Evolutionary conservation across 176 grass and related monocot species (phyloP).

Genomic region (Raddia distichophylla): DNA sequence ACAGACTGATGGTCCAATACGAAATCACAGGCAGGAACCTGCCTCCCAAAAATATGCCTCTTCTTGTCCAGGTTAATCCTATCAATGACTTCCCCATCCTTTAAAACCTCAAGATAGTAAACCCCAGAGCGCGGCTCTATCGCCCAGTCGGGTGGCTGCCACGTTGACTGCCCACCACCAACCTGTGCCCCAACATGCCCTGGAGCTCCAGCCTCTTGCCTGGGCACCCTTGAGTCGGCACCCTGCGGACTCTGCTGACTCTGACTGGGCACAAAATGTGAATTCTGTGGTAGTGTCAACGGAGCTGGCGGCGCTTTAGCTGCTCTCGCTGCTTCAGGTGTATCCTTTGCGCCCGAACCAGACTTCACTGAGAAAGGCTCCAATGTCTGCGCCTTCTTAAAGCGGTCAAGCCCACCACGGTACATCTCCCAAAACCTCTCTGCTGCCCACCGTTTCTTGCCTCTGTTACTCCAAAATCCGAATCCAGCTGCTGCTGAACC

Average conservation of each 20-base stretch:
- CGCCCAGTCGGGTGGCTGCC: constrained; percentile 96
- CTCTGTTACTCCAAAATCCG: background rate
- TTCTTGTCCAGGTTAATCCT: constrained; percentile 79
- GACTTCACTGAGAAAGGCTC: constrained; percentile 73
- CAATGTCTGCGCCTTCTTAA: constrained; percentile 85
- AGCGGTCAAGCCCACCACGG: constrained; percentile 83
- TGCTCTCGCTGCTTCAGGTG: constrained; percentile 23
- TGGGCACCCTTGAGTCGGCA: constrained; percentile 15
- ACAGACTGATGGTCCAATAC: constrained; percentile 97
- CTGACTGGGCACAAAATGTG: constrained; percentile 7
- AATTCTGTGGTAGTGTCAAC: constrained; percentile 36
- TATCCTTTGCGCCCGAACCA: constrained; percentile 43
- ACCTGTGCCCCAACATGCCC: constrained; percentile 56
- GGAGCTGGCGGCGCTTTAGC: constrained; percentile 22
- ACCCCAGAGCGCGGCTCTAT: constrained; percentile 72
- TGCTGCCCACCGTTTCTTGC: background rate
- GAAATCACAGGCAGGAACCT: constrained; percentile 78
- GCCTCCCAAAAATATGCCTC: constrained; percentile 95
- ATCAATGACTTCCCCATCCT: constrained; percentile 87
- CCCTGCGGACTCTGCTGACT: constrained; percentile 40
- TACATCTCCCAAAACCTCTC: constrained; percentile 58
- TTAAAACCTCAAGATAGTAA: constrained; percentile 91
- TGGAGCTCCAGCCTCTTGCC: constrained; percentile 33
- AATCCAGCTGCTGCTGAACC: constrained; percentile 9
- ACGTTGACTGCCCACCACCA: constrained; percentile 82